Evolutionary conservation across 345 rosid species (phyloP), one percentile per base, ranked within the genome.

Genomic region (Lenwebbia sp.): DNA sequence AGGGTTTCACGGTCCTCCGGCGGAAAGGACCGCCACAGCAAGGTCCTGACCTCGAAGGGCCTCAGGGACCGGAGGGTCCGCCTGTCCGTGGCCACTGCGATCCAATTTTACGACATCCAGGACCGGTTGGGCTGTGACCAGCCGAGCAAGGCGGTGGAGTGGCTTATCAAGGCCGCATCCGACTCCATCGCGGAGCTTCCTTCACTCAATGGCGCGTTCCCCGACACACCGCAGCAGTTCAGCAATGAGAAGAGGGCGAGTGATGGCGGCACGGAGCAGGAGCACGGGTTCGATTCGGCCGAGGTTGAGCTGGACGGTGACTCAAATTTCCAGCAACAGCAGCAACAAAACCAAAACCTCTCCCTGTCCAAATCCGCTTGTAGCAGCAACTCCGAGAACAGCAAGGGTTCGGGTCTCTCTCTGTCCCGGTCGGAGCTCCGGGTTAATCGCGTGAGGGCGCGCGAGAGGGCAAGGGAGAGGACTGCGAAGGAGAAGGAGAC

Each of bases 21-120:
- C 58, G 99, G 99, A 5, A 97, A 97, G 91, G 99, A 97, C 89
- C 92, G 99, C 86, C 99, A 97, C 91, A 97, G 99, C 92, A 97
- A 97, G 91, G 99, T 97, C 1, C 95, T 92, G 94, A 97, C 99
- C 28, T 96, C 99, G 0, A 96, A 95, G 87, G 99, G 99, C 23
- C 89, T 93, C 41, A 90, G 98, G 86, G 99, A 97, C 93, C 88
- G 99, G 78, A 90, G 99, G 85, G 99, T 97, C 50, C 89, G 99
- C 87, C 90, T 97, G 85, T 97, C 99, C 7, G 99, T 96, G 3
- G 88, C 95, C 23, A 97, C 99, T 0, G 99, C 99, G 21, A 93
- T 97, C 62, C 98, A 97, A 85, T 97, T 97, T 89, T 97, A 97
- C 40, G 99, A 97, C 84, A 90, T 97, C 2, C 99, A 97, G 89